phyloP scores from a whole-genome alignment of 768 basidiomycete species.

The Calvatia gigantea region DNA sequence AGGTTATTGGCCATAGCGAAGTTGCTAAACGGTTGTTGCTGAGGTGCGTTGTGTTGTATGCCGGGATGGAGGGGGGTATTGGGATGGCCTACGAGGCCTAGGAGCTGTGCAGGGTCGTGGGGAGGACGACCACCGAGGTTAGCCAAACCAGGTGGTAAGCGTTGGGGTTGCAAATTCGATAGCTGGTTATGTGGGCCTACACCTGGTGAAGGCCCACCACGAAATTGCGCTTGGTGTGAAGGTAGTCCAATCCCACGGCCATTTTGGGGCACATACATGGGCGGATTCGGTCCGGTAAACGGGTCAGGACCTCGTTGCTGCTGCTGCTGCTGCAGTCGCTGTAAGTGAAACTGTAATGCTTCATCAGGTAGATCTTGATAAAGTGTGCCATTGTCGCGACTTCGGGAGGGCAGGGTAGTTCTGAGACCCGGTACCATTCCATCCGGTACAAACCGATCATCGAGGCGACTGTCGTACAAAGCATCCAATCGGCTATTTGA shows the following conservation, averaged over 20 bases:
- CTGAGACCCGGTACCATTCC: conserved; percentile 85
- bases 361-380: conserved; percentile 64
- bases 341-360: conserved; percentile 54
- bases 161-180: conserved; percentile 46
- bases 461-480: conserved; percentile 68
- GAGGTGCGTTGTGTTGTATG: conserved; percentile 40
- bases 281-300: conserved; percentile 45
- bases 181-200: conserved; percentile 42
- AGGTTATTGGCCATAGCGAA: conserved; percentile 41
- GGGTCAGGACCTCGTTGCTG: conserved; percentile 53
- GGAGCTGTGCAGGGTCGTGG: conserved; percentile 69
- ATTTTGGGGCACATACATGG: conserved; percentile 53
- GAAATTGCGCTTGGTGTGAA: conserved; percentile 61
- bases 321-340: conserved; percentile 50
- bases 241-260: conserved; percentile 51
- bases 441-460: conserved; percentile 81
- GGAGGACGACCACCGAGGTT: conserved; percentile 81
- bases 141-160: conserved; percentile 76
- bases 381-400: conserved; percentile 49
- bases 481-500: conserved; percentile 56
- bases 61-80: conserved; percentile 42
- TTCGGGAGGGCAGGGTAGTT: conserved; percentile 57
- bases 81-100: conserved; percentile 44
- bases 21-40: conserved; percentile 50
- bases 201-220: conserved; percentile 68